Evolutionary conservation across 345 rosid genomes (phyloP), one percentile per base, ranked within the genome.

Genomic region (Citrus sinensis): DNA sequence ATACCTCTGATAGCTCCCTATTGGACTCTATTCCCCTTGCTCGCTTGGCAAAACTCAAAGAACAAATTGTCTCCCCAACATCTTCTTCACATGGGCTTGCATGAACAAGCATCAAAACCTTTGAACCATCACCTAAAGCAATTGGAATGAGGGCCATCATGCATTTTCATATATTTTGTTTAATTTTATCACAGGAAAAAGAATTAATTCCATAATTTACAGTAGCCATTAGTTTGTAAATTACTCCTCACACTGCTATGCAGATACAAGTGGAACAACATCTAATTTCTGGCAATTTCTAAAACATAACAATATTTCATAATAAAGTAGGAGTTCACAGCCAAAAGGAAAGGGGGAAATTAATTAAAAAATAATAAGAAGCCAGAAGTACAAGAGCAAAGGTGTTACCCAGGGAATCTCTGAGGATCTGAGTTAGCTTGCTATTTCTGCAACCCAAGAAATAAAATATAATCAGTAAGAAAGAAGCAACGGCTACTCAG

Each of bases 371-470:
- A 32, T 17, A 34, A 29, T 14, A 64, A 30, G 0, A 29, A 13
- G 9, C 9, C 20, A 7, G 14, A 58, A 59, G 67, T 46, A 40
- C 19, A 80, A 61, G 25, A 80, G 54, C 6, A 68, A 68, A 75
- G 77, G 54, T 10, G 58, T 61, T 87, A 93, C 99, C 97, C 82
- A 95, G 80, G 76, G 95, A 95, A 88, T 95, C 99, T 88, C 88
- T 91, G 82, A 93, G 98, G 80, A 95, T 92, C 83, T 95, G 99
- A 80, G 99, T 93, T 71, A 95, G 84, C 91, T 95, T 95, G 92
- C 97, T 91, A 80, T 95, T 95, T 87, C 98, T 95, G 99, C 94
- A 91, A 84, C 73, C 78, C 80, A 78, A 67, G 27, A 77, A 76
- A 70, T 17, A 16, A 61, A 76, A 14, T 42, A 11, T 30, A 24